Percentiles rank a stretch among this genome's conserved stretches.
Conservation (phyloP, 495 filamentous ascomycete genomes). For the Penicillium cataractarum region DNA sequence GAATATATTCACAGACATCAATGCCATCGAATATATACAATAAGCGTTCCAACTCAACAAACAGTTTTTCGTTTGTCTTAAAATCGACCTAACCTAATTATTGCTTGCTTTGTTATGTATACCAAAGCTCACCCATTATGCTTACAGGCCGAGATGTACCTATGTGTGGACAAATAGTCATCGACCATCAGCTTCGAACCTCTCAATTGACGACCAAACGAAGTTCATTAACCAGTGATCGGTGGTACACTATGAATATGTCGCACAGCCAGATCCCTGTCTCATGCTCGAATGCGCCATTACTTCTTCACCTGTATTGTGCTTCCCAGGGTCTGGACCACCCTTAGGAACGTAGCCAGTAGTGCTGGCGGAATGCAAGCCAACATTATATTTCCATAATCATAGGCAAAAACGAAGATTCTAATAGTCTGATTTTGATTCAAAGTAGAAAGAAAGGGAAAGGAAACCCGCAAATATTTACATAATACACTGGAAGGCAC, state of each 20-base stretch:
- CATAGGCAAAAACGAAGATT: not conserved
- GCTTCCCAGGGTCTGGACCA: not conserved
- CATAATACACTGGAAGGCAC: slow-evolving; percentile 39
- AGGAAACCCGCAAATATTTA: slow-evolving; percentile 45
- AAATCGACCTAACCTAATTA: no score
- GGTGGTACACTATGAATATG: not conserved
- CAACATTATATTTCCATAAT: not conserved
- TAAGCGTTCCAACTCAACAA: no score
- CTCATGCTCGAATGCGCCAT: not conserved
- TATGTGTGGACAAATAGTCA: not conserved
- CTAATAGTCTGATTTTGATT: slow-evolving; percentile 14
- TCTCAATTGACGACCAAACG: not conserved
- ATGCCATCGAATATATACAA: no score
- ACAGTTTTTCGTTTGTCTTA: no score
- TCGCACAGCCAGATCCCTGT: not conserved
- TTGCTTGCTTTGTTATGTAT: no score
- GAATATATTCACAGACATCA: no score
- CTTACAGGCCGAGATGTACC: no score
- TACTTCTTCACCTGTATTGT: not conserved
- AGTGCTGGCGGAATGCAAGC: not conserved
- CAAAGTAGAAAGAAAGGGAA: slow-evolving; percentile 10
- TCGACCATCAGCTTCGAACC: not conserved
- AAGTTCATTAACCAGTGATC: not conserved
- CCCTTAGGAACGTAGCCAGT: not conserved
- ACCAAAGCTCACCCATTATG: no score